Percentiles rank a stretch among this genome's conserved stretches.
These are phyloP conservation scores for Orobanche coerulescens DNA, from an alignment of 257 asterid genomes.

Conservation along the genomic window DNA sequence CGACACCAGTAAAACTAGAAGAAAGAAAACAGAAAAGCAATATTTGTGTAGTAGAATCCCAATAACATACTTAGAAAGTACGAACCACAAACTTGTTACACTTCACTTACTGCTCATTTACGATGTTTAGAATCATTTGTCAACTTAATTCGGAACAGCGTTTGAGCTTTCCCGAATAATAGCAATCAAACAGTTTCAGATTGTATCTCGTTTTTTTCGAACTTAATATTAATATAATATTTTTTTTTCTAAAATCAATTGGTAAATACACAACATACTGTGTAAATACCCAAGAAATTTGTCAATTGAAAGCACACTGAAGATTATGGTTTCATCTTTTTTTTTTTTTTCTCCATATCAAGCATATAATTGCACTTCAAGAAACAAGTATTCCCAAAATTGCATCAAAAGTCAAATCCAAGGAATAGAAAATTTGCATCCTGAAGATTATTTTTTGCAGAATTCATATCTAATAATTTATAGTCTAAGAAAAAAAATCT, in stretches of 20 bases:
- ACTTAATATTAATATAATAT: not conserved
- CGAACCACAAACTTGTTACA: not conserved
- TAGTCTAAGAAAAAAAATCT: not conserved
- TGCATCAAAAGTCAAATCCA: constrained; percentile 2
- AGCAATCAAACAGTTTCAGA: not conserved
- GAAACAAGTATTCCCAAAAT: not conserved
- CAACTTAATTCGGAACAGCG: not conserved
- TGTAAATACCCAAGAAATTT: not conserved
- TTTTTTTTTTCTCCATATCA: not conserved
- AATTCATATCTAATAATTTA: not conserved
- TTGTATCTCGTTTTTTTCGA: not conserved
- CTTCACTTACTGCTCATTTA: not conserved
- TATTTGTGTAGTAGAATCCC: too few relatives aligned
- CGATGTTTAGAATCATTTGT: not conserved
- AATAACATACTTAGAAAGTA: not conserved
- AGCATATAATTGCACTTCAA: not conserved
- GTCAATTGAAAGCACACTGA: not conserved
- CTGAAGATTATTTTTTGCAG: not conserved
- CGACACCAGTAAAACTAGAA: not conserved
- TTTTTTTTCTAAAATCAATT: not conserved
- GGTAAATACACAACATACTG: not conserved
- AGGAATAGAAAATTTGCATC: not conserved
- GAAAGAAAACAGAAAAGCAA: not conserved
- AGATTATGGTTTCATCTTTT: not conserved
- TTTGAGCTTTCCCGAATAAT: not conserved